These are phyloP conservation scores for Aspergillus haitiensis DNA, from an alignment of 495 filamentous ascomycete species.

Conservation along the genomic window DNA sequence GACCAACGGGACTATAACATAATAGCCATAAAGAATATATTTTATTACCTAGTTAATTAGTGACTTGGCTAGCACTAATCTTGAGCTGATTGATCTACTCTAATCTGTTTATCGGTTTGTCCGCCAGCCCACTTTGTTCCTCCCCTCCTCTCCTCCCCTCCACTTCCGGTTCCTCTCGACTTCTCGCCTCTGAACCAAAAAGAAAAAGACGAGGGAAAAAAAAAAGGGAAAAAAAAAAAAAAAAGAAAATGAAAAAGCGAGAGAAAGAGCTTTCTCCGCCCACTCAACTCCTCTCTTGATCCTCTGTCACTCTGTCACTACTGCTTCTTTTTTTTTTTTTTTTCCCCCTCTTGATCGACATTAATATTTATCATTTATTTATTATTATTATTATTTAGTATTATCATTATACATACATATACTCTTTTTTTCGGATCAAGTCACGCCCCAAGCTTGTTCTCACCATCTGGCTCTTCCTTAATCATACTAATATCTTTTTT, in stretches of 20 bases:
- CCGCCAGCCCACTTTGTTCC: conserved; percentile 22
- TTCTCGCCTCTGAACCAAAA: conserved; percentile 18
- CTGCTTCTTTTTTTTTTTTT: conserved; percentile 4
- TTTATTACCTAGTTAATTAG: not conserved
- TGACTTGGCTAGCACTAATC: not conserved
- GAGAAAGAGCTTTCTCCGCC: conserved; percentile 8
- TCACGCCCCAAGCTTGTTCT: conserved; percentile 2
- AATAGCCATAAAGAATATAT: too few species aligned
- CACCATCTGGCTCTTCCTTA: conserved; percentile 11
- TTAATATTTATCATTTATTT: conserved; percentile 6
- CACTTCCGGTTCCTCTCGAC: conserved; percentile 25
- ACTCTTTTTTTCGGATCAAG: conserved; percentile 4
- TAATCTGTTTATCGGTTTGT: conserved; percentile 17
- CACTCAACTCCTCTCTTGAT: not conserved
- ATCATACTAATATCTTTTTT: conserved; percentile 9
- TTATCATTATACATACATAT: too few species aligned
- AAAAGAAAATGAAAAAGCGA: conserved; percentile 6
- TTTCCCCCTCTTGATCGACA: conserved; percentile 7
- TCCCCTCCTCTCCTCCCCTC: conserved; percentile 23
- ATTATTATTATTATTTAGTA: conserved; percentile 10
- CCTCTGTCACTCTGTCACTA: conserved; percentile 4
- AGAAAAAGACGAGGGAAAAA: conserved; percentile 11
- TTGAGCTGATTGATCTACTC: conserved; percentile 1
- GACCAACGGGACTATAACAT: too few species aligned
- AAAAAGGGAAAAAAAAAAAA: conserved; percentile 15